These are phyloP conservation scores for Apostasia ramifera DNA, from an alignment of 106 monocot genomes.

Conservation along the genomic window DNA sequence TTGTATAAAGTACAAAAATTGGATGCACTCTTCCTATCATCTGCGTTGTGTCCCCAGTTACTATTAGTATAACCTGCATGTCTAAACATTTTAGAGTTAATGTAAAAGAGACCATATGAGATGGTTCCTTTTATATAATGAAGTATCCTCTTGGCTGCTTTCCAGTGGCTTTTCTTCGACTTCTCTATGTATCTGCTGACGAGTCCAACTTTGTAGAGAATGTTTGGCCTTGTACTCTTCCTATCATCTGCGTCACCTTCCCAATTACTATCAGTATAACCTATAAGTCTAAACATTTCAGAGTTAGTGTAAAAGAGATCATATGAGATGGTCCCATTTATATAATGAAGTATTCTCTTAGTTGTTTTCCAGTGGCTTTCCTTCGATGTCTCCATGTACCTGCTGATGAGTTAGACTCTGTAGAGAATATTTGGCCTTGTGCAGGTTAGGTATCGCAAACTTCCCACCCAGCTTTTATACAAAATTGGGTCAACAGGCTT, in stretches of 20 bases:
- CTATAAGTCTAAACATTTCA: background rate
- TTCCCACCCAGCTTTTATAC: constrained; percentile 1
- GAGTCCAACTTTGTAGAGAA: background rate
- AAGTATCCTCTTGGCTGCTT: background rate
- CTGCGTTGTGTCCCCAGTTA: background rate
- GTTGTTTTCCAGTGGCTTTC: too few relatives aligned
- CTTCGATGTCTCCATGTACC: background rate
- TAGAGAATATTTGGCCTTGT: constrained; percentile 1
- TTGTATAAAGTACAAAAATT: background rate
- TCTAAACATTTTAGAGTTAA: background rate
- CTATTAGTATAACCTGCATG: constrained; percentile 1
- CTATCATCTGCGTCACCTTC: background rate
- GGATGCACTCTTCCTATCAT: background rate
- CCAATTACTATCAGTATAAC: constrained; percentile 1
- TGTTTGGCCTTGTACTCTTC: background rate
- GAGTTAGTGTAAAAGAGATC: background rate
- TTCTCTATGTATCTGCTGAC: background rate
- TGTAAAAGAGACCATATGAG: background rate
- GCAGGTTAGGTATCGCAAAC: constrained; percentile 2
- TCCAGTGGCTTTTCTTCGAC: background rate
- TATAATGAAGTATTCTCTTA: constrained; percentile 7
- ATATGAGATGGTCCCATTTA: background rate
- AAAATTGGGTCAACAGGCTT: background rate
- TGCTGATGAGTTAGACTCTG: background rate
- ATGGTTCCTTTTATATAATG: constrained; percentile 4